Evolutionary conservation across 2,329 filamentous ascomycete species (phyloP).

Genomic region (Didymella lethalis): DNA sequence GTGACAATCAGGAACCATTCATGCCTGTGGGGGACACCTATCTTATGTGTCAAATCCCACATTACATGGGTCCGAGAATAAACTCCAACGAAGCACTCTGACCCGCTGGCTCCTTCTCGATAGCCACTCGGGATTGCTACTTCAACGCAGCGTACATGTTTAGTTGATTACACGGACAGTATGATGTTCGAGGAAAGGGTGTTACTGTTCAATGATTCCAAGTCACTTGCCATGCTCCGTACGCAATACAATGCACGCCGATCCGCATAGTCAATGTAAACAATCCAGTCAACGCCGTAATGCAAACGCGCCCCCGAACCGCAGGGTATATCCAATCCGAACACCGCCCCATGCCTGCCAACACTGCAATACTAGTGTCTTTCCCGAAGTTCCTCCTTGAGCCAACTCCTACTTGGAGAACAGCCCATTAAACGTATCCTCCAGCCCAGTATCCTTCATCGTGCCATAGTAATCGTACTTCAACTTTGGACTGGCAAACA

Average conservation of each 20-base stretch:
- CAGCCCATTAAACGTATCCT: slow-evolving; percentile 43
- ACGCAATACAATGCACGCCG: not conserved
- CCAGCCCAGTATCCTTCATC: slow-evolving; percentile 44
- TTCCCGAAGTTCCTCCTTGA: not conserved
- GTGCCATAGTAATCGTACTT: slow-evolving; percentile 45
- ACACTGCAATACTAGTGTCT: not conserved
- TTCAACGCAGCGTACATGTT: slow-evolving; percentile 19
- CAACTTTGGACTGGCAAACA: slow-evolving; percentile 44
- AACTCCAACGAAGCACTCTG: slow-evolving; percentile 41
- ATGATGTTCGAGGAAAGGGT: not conserved
- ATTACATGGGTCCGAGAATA: slow-evolving; percentile 50
- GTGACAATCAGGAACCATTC: slow-evolving; percentile 37
- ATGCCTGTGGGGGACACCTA: slow-evolving; percentile 51
- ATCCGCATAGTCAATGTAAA: not conserved
- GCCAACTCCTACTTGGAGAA: slow-evolving; percentile 37
- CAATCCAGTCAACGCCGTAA: not conserved
- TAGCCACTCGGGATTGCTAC: slow-evolving; percentile 42
- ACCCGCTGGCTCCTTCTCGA: slow-evolving; percentile 35
- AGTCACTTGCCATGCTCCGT: not conserved
- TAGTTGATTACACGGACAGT: not conserved
- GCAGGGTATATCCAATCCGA: not conserved
- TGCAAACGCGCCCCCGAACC: not conserved
- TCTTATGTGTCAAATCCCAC: slow-evolving; percentile 47
- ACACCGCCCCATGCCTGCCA: not conserved
- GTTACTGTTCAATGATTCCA: not conserved